Conservation (phyloP, 2,329 filamentous ascomycete genomes). For the Exophiala aquamarina region DNA sequence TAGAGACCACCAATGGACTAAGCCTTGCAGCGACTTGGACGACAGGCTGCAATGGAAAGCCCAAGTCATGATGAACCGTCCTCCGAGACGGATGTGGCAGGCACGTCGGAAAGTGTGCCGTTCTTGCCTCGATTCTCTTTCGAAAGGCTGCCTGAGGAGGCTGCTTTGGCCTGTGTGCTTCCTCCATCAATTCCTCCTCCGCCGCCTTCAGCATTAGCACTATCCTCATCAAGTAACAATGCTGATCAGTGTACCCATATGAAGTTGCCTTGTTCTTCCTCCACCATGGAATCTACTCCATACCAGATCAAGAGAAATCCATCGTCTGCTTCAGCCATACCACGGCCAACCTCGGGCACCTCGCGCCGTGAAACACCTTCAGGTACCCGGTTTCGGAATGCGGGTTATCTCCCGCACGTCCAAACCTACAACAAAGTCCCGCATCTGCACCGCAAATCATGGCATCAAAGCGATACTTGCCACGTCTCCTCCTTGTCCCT, state of each 20-base stretch:
- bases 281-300: neutral
- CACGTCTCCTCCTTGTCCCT: constrained; percentile 11
- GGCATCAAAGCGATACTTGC: neutral
- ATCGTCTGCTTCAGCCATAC: neutral
- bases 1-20: too few species aligned
- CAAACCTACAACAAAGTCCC: neutral
- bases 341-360: neutral
- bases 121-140: too few species aligned
- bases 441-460: neutral
- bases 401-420: neutral
- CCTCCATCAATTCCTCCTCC: too few species aligned
- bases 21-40: too few species aligned
- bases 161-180: too few species aligned
- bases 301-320: neutral
- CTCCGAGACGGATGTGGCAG: too few species aligned
- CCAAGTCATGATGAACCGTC: too few species aligned
- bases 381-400: neutral
- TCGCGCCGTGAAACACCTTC: neutral
- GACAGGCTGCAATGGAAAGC: too few species aligned
- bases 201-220: too few species aligned
- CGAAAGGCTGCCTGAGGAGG: too few species aligned
- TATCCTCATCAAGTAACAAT: too few species aligned
- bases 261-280: neutral
- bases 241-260: neutral
- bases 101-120: too few species aligned